These are phyloP conservation scores for Noccaea caerulescens DNA, from an alignment of 345 rosid genomes.

Conservation along the genomic window DNA sequence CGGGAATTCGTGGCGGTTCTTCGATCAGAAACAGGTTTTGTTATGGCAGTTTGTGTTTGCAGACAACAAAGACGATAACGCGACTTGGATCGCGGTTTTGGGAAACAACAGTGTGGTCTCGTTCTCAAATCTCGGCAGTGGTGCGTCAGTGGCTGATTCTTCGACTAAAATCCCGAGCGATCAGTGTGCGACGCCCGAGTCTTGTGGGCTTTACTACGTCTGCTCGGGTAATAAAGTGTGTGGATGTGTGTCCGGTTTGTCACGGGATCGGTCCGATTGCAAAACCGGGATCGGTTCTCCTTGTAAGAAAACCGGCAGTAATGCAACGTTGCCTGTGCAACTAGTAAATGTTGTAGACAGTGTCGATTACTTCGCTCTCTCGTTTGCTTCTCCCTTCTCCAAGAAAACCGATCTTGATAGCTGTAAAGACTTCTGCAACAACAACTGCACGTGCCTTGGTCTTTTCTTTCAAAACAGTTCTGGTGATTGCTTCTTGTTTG, in stretches of 20 bases:
- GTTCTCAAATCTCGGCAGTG: slow-evolving; percentile 54
- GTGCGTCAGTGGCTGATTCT: slow-evolving; percentile 42
- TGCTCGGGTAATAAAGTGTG: slow-evolving; percentile 64
- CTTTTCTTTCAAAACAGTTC: slow-evolving; percentile 71
- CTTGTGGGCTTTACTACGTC: slow-evolving; percentile 61
- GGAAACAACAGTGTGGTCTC: slow-evolving; percentile 67
- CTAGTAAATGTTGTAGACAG: slow-evolving; percentile 62
- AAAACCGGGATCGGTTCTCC: slow-evolving; percentile 58
- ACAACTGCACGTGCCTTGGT: slow-evolving; percentile 80
- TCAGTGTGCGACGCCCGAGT: slow-evolving; percentile 68
- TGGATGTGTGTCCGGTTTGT: slow-evolving; percentile 63
- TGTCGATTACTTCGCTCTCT: slow-evolving; percentile 69
- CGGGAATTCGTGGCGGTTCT: slow-evolving; percentile 82
- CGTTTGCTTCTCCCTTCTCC: slow-evolving; percentile 57
- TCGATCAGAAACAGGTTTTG: slow-evolving; percentile 54
- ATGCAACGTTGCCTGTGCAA: slow-evolving; percentile 42
- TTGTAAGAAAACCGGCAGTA: slow-evolving; percentile 46
- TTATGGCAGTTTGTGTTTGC: slow-evolving; percentile 62
- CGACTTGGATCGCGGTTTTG: slow-evolving; percentile 76
- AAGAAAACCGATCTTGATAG: slow-evolving; percentile 56
- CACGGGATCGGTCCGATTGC: slow-evolving; percentile 47
- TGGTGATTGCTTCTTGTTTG: slow-evolving; percentile 75
- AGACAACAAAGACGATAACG: slow-evolving; percentile 46
- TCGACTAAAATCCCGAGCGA: slow-evolving; percentile 64
- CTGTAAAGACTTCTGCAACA: slow-evolving; percentile 66